Evolutionary conservation across 1,284 basidiomycete species (phyloP), one percentile per base, ranked within the genome.

Genomic region (Microbotryum saponariae): DNA sequence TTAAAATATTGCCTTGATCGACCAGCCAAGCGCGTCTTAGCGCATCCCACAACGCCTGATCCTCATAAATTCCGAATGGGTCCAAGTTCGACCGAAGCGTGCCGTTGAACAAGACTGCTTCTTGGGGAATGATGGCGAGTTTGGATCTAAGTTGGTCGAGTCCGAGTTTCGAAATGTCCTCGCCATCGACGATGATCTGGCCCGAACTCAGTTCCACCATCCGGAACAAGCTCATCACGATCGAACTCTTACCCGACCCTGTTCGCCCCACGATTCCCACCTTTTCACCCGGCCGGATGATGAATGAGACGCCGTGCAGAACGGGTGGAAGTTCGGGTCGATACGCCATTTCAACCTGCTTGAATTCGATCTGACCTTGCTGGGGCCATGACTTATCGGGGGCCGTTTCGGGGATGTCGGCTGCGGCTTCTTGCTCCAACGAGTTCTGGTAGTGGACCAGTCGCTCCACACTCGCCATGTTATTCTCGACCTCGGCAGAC

Each of bases 121-220:
- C 85, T 73, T 86, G 85, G 0, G 85, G 85, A 31, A 90, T 86
- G 42, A 89, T 79, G 16, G 86, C 85, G 12, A 89, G 74, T 4
- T 82, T 78, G 14, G 77, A 77, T 18, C 88, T 79, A 10, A 91
- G 76, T 76, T 76, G 64, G 75, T 79, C 61, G 71, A 82, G 71
- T 0, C 81, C 82, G n/a, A 83, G 75, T 61, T 77, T 64, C n/a
- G 70, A 56, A 9, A 76, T 73, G 72, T 89, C 80, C 25, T 81
- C 62, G 0, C 83, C 86, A 72, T 91, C 89, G 54, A 93, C 86
- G 51, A 78, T 76, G 64, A 91, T 85, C 9, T 69, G 73, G 0
- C 90, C 90, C 1, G 76, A 71, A 46, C 78, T 76, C 8, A 86
- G 74, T 72, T 88, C 85, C 44, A 87, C 81, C 51, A 85, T 83